Percentiles rank a stretch among this genome's conserved stretches.
These are phyloP conservation scores for Rhizophagus sp. DNA, from an alignment of 192 early-diverging fungal genomes.

Conservation along the genomic window DNA sequence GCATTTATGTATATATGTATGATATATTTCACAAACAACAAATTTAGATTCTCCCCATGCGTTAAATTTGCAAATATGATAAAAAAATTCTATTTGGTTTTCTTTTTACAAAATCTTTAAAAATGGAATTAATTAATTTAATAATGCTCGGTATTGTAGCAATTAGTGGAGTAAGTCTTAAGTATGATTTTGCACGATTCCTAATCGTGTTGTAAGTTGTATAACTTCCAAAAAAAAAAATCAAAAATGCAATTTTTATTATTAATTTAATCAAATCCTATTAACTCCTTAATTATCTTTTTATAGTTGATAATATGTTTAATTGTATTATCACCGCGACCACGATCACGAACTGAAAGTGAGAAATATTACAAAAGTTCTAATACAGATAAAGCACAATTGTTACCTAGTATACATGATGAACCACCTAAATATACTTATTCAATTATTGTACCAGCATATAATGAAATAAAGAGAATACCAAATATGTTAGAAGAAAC, in stretches of 20 bases:
- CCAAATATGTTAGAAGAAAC: conserved; percentile 86
- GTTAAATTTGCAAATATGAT: no score
- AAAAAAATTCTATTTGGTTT: no score
- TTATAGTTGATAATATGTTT: conserved; percentile 41
- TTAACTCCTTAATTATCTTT: background rate
- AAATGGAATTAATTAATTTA: background rate
- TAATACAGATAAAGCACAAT: conserved; percentile 33
- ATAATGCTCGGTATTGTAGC: background rate
- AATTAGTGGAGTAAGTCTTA: background rate
- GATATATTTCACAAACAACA: no score
- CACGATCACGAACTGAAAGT: conserved; percentile 48
- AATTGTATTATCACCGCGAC: conserved; percentile 38
- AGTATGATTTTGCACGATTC: background rate
- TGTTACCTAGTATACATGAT: conserved; percentile 48
- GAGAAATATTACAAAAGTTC: conserved; percentile 56
- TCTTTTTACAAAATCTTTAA: background rate
- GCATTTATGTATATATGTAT: no score
- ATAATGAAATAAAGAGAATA: conserved; percentile 84
- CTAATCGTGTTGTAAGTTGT: background rate
- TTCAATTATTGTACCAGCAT: conserved; percentile 87
- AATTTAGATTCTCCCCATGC: no score
- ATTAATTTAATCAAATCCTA: no score
- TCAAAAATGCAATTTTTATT: no score
- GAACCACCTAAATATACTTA: conserved; percentile 54
- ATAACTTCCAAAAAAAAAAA: background rate